These are phyloP conservation scores for Saccharomyces hybrid DNA, from an alignment of 1,139 yeast genomes.

Conservation along the genomic window DNA sequence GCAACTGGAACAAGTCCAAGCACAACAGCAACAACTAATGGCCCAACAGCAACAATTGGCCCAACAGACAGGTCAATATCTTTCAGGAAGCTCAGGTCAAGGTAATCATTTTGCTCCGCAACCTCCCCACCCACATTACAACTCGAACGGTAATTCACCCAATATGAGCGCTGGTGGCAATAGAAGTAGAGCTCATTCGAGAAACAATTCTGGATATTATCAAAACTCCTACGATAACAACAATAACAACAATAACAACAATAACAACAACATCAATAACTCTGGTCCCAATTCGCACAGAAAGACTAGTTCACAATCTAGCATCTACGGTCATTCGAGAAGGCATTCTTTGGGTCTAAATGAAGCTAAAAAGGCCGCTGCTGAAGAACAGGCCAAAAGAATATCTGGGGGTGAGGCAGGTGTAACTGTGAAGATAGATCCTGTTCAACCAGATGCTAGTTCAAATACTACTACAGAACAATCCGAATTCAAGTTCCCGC, in stretches of 20 bases:
- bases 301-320: conserved; percentile 33
- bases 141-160: conserved; percentile 12
- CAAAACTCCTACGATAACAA: conserved; percentile 25
- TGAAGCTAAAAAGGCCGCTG: conserved; percentile 95
- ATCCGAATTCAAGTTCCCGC: conserved; percentile 47
- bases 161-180: conserved; percentile 15
- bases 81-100: conserved; percentile 3
- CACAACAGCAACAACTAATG: conserved; percentile 80
- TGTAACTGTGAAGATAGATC: conserved; percentile 9
- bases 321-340: conserved; percentile 62
- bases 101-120: conserved; percentile 11
- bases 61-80: conserved; percentile 26
- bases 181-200: conserved; percentile 30
- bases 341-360: conserved; percentile 87
- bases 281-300: conserved; percentile 23
- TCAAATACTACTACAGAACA: conserved; percentile 12
- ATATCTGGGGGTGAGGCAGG: conserved; percentile 22
- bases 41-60: conserved; percentile 52
- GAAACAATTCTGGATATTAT: conserved; percentile 29
- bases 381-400: conserved; percentile 69
- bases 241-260: conserved; percentile 20
- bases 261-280: conserved; percentile 25
- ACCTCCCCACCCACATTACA: conserved; percentile 28
- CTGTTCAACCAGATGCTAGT: conserved; percentile 11
- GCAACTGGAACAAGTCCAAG: conserved; percentile 84